phyloP scores from a whole-genome alignment of 495 filamentous ascomycete species.

The Delitschia confertaspora region DNA sequence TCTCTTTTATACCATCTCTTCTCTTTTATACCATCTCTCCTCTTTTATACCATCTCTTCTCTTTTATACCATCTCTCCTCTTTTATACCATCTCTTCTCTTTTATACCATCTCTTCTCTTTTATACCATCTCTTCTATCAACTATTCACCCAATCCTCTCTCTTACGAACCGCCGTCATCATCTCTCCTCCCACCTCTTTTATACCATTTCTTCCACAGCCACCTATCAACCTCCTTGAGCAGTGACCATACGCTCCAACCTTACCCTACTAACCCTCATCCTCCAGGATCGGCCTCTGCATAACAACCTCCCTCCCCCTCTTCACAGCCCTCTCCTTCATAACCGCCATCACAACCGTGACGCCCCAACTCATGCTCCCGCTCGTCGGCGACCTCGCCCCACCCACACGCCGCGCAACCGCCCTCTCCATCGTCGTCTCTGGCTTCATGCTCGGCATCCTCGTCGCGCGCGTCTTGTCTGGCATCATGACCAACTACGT shows the following conservation, averaged over 20 bases:
- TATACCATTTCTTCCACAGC: too few relatives aligned
- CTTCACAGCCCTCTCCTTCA: constrained; percentile 61
- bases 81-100: too few relatives aligned
- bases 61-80: too few relatives aligned
- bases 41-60: too few relatives aligned
- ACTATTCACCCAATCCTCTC: too few relatives aligned
- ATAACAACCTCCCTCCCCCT: constrained; percentile 54
- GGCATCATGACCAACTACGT: constrained; percentile 64
- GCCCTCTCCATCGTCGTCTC: constrained; percentile 66
- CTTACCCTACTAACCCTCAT: not conserved
- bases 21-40: too few relatives aligned
- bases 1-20: not conserved
- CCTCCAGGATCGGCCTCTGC: constrained; percentile 55
- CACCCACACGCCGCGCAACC: constrained; percentile 55
- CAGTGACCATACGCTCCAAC: too few relatives aligned
- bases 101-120: too few relatives aligned
- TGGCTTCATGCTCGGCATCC: constrained; percentile 66
- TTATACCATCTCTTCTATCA: too few relatives aligned
- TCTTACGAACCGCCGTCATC: too few relatives aligned
- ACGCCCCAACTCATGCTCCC: constrained; percentile 83
- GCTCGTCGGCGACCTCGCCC: constrained; percentile 72
- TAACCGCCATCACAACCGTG: constrained; percentile 66
- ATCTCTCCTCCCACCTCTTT: too few relatives aligned
- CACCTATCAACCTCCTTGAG: too few relatives aligned
- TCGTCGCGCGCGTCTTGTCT: constrained; percentile 67